A percentile compares a stretch with the other conserved stretches of the same genome.
Conservation (phyloP, 2,329 filamentous ascomycete species). For the Aaosphaeria pasadenensis region DNA sequence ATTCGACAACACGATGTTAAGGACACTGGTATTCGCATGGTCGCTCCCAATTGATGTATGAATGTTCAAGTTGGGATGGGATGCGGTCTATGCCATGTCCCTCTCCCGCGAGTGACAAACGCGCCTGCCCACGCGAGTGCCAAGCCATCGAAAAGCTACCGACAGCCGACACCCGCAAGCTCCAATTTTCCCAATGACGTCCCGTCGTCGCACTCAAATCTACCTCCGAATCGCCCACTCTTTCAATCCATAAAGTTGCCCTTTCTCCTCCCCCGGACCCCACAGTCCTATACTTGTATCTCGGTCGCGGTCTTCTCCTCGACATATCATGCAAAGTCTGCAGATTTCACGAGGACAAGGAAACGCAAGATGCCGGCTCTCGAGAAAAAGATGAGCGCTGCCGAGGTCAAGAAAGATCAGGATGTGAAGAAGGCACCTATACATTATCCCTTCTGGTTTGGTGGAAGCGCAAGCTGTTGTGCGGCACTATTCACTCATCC, state of each 20-base stretch:
- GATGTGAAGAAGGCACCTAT: constrained; percentile 41
- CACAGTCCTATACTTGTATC: neutral
- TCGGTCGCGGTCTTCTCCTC: neutral
- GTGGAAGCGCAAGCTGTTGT: constrained; percentile 88
- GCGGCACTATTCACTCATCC: constrained; percentile 92
- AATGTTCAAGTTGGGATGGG: too few relatives aligned
- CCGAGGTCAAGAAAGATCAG: constrained; percentile 39
- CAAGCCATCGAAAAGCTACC: constrained; percentile 1
- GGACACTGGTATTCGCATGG: too few relatives aligned
- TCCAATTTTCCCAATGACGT: constrained; percentile 5
- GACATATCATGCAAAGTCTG: constrained; percentile 5
- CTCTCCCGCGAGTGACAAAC: too few relatives aligned
- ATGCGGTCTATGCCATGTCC: too few relatives aligned
- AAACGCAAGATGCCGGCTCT: constrained; percentile 34
- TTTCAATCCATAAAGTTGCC: neutral
- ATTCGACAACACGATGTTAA: too few relatives aligned
- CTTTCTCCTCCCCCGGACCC: neutral
- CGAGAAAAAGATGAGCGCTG: constrained; percentile 29
- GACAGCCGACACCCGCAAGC: constrained; percentile 7
- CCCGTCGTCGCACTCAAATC: constrained; percentile 12
- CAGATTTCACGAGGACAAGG: neutral
- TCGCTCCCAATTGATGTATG: too few relatives aligned
- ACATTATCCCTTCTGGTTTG: constrained; percentile 73
- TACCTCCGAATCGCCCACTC: neutral
- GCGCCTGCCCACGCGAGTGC: too few relatives aligned